phyloP scores from a whole-genome alignment of 163 green algal species.

The Trebouxia gelatinosa region DNA sequence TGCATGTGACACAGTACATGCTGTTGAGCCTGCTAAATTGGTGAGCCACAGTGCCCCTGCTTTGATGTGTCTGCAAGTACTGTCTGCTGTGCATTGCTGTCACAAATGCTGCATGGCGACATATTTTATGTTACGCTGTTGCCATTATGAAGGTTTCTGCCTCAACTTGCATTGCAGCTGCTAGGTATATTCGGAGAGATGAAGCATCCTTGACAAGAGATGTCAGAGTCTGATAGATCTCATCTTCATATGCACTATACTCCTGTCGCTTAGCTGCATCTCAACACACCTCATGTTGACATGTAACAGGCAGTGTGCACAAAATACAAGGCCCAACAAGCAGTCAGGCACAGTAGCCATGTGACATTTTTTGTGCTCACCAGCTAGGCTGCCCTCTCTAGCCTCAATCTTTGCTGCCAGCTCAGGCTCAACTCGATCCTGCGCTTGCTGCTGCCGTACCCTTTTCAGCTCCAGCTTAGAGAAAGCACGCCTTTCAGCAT shows the following conservation, averaged over 20 bases:
- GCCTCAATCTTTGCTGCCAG: slow-evolving; percentile 10
- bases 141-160: slow-evolving; percentile 13
- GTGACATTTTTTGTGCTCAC: no score
- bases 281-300: neutral
- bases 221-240: slow-evolving; percentile 8
- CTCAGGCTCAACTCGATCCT: slow-evolving; percentile 21
- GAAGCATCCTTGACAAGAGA: slow-evolving; percentile 10
- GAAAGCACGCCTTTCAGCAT: slow-evolving; percentile 16
- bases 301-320: neutral
- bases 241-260: slow-evolving; percentile 3
- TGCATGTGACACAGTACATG: no score
- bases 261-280: slow-evolving; percentile 11
- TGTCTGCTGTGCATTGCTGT: no score
- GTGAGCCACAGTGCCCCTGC: no score
- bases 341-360: no score
- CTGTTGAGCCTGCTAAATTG: no score
- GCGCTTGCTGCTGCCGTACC: slow-evolving; percentile 20
- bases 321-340: no score
- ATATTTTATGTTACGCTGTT: no score
- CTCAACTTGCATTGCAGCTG: slow-evolving; percentile 17
- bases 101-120: no score
- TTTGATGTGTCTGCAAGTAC: no score
- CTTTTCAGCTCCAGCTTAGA: slow-evolving; percentile 24
- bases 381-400: neutral
- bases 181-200: slow-evolving; percentile 2